phyloP scores from a whole-genome alignment of 352 stramenopile species.

The Lagenidium giganteum region DNA sequence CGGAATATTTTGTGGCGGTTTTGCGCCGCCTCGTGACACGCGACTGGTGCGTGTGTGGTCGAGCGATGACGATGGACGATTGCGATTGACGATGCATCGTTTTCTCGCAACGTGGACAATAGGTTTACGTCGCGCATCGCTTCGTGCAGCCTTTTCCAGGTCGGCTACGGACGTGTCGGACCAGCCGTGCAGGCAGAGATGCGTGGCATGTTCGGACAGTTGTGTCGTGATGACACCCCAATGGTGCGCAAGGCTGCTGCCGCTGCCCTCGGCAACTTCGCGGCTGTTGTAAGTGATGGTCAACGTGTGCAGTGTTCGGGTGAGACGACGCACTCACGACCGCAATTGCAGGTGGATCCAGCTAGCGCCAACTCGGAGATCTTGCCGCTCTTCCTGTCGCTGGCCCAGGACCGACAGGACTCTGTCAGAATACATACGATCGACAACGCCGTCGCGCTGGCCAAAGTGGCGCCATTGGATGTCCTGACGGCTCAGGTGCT shows the following conservation, averaged over 20 bases:
- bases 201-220: slow-evolving; percentile 87
- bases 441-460: slow-evolving; percentile 95
- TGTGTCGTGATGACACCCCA: slow-evolving; percentile 96
- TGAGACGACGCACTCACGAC: too few relatives aligned
- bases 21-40: slow-evolving; percentile 90
- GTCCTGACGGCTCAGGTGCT: slow-evolving; percentile 81
- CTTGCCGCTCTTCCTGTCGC: slow-evolving; percentile 74
- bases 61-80: too few relatives aligned
- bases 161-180: slow-evolving; percentile 52
- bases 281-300: slow-evolving; percentile 39
- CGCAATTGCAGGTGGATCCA: slow-evolving; percentile 56
- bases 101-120: neutral
- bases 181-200: slow-evolving; percentile 75
- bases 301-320: too few relatives aligned
- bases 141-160: slow-evolving; percentile 78
- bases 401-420: slow-evolving; percentile 93
- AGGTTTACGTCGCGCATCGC: slow-evolving; percentile 84
- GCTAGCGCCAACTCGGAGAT: slow-evolving; percentile 64
- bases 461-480: slow-evolving; percentile 71
- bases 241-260: slow-evolving; percentile 95
- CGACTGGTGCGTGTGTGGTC: slow-evolving; percentile 93
- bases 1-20: slow-evolving; percentile 91
- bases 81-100: too few relatives aligned
- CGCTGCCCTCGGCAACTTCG: slow-evolving; percentile 86
- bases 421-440: slow-evolving; percentile 97